phyloP scores from a whole-genome alignment of 805 yeast species.

The Ogataea nonfermentans region DNA sequence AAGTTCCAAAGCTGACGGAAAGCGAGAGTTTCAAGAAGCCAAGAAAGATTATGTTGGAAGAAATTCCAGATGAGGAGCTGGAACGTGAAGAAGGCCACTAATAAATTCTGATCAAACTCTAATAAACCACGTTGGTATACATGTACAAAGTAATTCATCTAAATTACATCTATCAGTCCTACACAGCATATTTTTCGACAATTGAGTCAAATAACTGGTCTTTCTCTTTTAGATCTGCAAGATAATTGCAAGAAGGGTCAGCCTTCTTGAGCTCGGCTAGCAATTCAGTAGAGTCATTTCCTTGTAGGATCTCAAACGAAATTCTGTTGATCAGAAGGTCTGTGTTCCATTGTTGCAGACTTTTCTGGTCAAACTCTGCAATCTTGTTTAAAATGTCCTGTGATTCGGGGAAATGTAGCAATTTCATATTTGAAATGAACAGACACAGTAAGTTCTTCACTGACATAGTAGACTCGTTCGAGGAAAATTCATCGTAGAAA shows the following conservation, averaged over 20 bases:
- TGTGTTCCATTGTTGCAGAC: constrained; percentile 28
- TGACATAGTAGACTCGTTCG: constrained; percentile 45
- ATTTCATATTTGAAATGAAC: constrained; percentile 72
- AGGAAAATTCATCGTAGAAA: constrained; percentile 79
- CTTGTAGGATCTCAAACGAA: constrained; percentile 57
- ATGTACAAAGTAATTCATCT: constrained; percentile 1
- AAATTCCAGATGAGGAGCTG: constrained; percentile 33
- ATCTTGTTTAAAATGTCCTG: constrained; percentile 54
- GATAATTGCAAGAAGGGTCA: constrained; percentile 48
- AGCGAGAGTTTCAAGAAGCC: constrained; percentile 19
- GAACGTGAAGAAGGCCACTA: constrained; percentile 22
- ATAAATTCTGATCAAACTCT: constrained; percentile 1
- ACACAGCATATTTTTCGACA: constrained; percentile 51
- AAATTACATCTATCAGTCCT: constrained; percentile 2
- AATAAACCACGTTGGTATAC: constrained; percentile 1
- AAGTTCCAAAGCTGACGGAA: constrained; percentile 43
- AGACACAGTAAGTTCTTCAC: constrained; percentile 56
- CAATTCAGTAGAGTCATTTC: constrained; percentile 29
- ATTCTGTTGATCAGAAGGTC: constrained; percentile 65
- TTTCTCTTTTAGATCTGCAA: constrained; percentile 61
- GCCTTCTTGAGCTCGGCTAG: constrained; percentile 42
- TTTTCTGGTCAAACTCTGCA: constrained; percentile 21
- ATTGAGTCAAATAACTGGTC: constrained; percentile 64
- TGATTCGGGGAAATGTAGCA: constrained; percentile 81
- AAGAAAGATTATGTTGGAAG: constrained; percentile 29